Evolutionary conservation across 257 asterid genomes (phyloP).

Genomic region (Nicotiana paniculata): DNA sequence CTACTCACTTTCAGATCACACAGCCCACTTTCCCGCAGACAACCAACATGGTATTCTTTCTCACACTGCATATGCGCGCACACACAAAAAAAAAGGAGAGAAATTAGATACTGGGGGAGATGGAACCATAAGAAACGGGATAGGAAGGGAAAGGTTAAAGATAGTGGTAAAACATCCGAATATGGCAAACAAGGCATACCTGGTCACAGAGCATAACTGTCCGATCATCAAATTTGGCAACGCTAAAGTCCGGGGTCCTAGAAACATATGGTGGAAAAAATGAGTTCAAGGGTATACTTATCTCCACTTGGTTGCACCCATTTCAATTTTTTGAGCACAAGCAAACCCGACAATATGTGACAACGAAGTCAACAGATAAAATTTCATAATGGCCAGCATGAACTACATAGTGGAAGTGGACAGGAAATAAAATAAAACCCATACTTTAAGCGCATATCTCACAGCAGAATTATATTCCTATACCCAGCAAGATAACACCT

Average conservation of each 20-base stretch:
- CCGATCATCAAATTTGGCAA: slow-evolving; percentile 81
- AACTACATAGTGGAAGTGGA: background rate
- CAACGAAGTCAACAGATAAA: background rate
- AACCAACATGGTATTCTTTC: slow-evolving; percentile 98
- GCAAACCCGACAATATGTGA: background rate
- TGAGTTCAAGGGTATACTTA: background rate
- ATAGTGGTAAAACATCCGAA: background rate
- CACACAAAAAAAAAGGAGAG: background rate
- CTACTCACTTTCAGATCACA: slow-evolving; percentile 82
- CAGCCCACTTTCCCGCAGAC: slow-evolving; percentile 69
- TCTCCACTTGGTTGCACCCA: background rate
- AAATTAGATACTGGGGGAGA: background rate
- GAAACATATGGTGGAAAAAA: slow-evolving; percentile 15
- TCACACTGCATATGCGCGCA: slow-evolving; percentile 56
- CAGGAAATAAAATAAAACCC: background rate
- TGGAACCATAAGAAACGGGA: background rate
- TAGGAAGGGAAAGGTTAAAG: background rate
- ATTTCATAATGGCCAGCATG: background rate
- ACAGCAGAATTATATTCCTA: too few species aligned
- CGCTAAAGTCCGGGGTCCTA: slow-evolving; percentile 94
- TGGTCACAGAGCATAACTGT: slow-evolving; percentile 95
- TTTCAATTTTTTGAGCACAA: background rate
- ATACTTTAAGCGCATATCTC: background rate
- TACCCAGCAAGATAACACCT: background rate
- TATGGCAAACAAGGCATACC: slow-evolving; percentile 31